phyloP scores from a whole-genome alignment of 352 stramenopile species.

The Thraustochytrium sp. region DNA sequence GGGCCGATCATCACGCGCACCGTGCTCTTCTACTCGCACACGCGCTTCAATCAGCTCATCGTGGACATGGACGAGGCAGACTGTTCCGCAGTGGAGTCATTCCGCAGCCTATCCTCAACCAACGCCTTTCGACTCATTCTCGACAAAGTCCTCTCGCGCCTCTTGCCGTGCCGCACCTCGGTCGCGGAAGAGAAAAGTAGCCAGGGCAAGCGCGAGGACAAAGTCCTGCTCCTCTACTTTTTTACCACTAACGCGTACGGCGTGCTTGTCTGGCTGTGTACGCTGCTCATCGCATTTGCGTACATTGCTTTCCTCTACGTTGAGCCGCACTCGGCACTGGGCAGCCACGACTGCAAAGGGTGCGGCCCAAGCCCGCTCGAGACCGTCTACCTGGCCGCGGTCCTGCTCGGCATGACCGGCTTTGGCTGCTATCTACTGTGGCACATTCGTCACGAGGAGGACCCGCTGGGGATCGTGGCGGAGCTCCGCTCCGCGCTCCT shows the following conservation, averaged over 20 bases:
- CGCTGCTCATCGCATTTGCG: background rate
- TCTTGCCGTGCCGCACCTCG: too few relatives aligned
- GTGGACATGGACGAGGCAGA: background rate
- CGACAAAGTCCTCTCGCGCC: background rate
- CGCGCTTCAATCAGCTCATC: background rate
- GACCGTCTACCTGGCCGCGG: background rate
- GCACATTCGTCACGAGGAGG: background rate
- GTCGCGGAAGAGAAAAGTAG: background rate
- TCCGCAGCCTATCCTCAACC: background rate
- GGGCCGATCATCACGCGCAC: background rate
- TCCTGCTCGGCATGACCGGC: background rate
- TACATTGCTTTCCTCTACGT: background rate
- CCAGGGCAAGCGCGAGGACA: background rate
- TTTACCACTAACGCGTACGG: conserved; percentile 7
- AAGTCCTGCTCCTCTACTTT: background rate
- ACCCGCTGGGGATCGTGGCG: background rate
- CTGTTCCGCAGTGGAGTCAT: background rate
- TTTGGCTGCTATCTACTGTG: background rate
- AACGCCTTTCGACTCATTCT: background rate
- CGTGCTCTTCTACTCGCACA: background rate
- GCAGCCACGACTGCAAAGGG: background rate
- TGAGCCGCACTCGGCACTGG: background rate
- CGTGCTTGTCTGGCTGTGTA: background rate
- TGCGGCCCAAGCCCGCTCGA: background rate
- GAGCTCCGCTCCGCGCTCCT: background rate